Base-by-base conservation (phyloP, 179 eudicot genomes). In the Gypsophila paniculata region DNA sequence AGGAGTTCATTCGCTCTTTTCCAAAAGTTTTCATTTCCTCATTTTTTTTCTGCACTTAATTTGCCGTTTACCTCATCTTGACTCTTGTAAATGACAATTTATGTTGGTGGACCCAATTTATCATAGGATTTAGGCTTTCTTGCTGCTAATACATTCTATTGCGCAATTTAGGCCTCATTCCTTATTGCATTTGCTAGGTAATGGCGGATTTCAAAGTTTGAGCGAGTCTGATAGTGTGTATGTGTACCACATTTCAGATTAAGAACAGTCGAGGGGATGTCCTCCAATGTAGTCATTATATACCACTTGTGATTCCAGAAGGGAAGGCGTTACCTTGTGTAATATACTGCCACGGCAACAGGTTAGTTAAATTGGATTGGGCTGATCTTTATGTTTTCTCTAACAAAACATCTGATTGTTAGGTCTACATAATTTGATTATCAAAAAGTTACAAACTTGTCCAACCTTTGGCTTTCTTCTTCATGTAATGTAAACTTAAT, bases 291-390 rank as follows among this genome's bases (percentile, higher is more conserved):
- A 88, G 93, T 76, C 97, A 95, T 82, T 95, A 92, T 74, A 74
- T 85, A 72, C 95, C 99, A 68, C 75, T 81, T 70, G 82, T 77
- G 68, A 76, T 73, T 65, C 92, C 99, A 44, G 93, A 87, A 76
- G 99, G 85, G 78, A 88, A 87, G 79, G 74, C 86, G 29, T 78
- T 92, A 74, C 99, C 99, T 54, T 95, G 99, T 79, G 95, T 90
- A 14, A 90, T 92, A 77, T 95, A 95, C 76, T 95, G 97, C 84
- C 97, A 95, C 76, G 99, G 99, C 72, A 95, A 95, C 87, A 95
- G 99, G 99, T 94, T 68, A 79, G 86, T 72, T 71, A 55, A 68
- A 71, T 64, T 14, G 26, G 51, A 44, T 8, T 71, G 62, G 15
- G 39, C 69, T 39, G 7, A 57, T 26, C 19, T 29, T 4, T 34